Evolutionary conservation across 257 asterid species (phyloP).

Genomic region (Solanum clarkiae): DNA sequence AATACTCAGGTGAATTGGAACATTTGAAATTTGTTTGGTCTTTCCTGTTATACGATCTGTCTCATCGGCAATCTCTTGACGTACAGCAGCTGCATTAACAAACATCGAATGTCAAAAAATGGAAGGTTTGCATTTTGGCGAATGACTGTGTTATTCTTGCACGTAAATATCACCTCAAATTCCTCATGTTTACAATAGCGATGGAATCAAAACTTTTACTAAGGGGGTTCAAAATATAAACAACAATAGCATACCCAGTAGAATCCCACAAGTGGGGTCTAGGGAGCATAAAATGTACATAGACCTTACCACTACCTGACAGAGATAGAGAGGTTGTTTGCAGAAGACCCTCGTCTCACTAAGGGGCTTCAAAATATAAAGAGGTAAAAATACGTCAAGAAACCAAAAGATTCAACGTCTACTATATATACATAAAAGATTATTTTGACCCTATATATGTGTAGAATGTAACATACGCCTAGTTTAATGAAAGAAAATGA

Average conservation of each 20-base stretch:
- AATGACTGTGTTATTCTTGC: background rate
- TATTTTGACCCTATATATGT: too few relatives aligned
- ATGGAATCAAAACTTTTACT: background rate
- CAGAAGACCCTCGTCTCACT: background rate
- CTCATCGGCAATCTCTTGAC: slow-evolving; percentile 90
- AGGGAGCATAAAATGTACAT: too few relatives aligned
- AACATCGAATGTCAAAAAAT: background rate
- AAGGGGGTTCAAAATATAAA: background rate
- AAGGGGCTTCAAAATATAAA: background rate
- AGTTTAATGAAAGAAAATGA: too few relatives aligned
- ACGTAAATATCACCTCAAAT: background rate
- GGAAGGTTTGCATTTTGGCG: background rate
- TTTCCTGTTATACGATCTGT: slow-evolving; percentile 93
- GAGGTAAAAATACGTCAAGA: background rate
- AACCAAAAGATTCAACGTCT: background rate
- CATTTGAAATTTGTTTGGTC: slow-evolving; percentile 72
- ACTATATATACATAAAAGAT: too few relatives aligned
- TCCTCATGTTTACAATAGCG: background rate
- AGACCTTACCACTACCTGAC: too few relatives aligned
- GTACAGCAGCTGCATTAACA: slow-evolving; percentile 70
- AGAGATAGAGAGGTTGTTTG: too few relatives aligned
- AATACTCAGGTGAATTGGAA: slow-evolving; percentile 93
- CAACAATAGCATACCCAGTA: too few relatives aligned
- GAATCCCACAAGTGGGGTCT: too few relatives aligned
- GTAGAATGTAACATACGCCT: too few relatives aligned